Base-by-base conservation (phyloP, 2,329 filamentous ascomycete species). In the Apiospora koreana region DNA sequence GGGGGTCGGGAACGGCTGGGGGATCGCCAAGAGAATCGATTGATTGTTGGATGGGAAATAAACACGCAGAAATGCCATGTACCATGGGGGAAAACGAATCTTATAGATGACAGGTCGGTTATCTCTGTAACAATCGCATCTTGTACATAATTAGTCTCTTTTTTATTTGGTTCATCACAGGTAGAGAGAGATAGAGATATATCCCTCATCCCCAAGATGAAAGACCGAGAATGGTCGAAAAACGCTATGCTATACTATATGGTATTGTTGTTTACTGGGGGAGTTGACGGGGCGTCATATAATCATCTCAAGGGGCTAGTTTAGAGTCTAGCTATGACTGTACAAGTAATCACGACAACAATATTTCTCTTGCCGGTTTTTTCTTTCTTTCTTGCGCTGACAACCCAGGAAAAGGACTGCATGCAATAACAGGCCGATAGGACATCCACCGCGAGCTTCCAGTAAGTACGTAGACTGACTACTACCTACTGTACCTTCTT, bases 1-100 rank as follows among this genome's bases (percentile, higher is more conserved):
- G 1, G 78, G 79, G 2, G 79, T 86, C 3, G 87, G 88, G 10
- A 89, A 89, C 69, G 88, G 88, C 65, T 90, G 88, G 88, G 88
- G 88, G 2, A 88, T 89, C 71, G 81, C 86, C 35, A 89, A 89
- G 79, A 79, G 87, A 71, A 81, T 85, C 67, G 86, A 87, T 72
- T 87, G 69, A 73, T 18, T 7, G 62, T 21, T 43, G 62, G 58
- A 25, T 16, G n/a, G 6, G 25, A n/a, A n/a, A 38, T 5, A 14
- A n/a, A 8, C 21, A 8, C 43, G 18, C 43, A 18, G 41, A 43
- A 43, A 43, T n/a, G 18, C 43, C 21, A 46, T 46, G 43, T n/a
- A n/a, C 18, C 43, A 46, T 46, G 4, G 5, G 43, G n/a, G 35
- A 46, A 46, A 16, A 43, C 41, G 41, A 43, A 43, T 62, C 54